These are phyloP conservation scores for Fusarium devonianum DNA, from an alignment of 2,329 filamentous ascomycete species.

Conservation along the genomic window DNA sequence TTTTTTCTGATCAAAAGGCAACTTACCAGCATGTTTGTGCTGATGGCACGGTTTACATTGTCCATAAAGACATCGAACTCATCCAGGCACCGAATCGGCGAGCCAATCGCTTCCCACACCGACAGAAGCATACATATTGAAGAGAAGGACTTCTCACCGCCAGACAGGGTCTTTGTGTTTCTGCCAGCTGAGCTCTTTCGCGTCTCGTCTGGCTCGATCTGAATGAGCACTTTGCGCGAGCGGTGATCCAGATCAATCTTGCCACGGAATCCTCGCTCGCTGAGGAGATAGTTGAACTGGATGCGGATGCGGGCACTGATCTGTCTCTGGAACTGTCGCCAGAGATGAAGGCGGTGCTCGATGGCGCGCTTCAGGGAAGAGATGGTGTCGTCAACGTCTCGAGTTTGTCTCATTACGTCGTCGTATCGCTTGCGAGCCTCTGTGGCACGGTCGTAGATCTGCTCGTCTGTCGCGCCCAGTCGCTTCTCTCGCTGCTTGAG, in stretches of 20 bases:
- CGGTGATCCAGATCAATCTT: constrained; percentile 80
- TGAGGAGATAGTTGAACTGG: constrained; percentile 87
- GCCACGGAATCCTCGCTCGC: constrained; percentile 88
- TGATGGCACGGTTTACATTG: constrained; percentile 90
- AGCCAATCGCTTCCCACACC: constrained; percentile 98
- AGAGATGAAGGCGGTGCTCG: constrained; percentile 73
- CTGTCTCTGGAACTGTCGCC: constrained; percentile 80
- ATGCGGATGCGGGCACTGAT: constrained; percentile 87
- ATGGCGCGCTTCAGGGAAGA: constrained; percentile 65
- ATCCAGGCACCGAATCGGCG: constrained; percentile 90
- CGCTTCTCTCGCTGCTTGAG: constrained; percentile 63
- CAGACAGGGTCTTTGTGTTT: constrained; percentile 90
- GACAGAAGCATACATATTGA: constrained; percentile 92
- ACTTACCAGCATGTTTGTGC: constrained; percentile 90
- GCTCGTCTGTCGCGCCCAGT: constrained; percentile 68
- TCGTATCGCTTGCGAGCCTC: constrained; percentile 53
- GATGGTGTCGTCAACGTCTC: constrained; percentile 52
- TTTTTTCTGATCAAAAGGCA: neutral
- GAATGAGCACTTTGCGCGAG: constrained; percentile 76
- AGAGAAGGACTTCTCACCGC: constrained; percentile 97
- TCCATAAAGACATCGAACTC: constrained; percentile 99
- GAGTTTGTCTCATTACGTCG: constrained; percentile 52
- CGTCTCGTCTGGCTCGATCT: constrained; percentile 76
- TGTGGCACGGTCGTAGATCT: constrained; percentile 63
- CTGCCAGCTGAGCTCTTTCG: constrained; percentile 74